These are phyloP conservation scores for Cicer arietinum DNA, from an alignment of 306 rosid genomes.

Conservation along the genomic window DNA sequence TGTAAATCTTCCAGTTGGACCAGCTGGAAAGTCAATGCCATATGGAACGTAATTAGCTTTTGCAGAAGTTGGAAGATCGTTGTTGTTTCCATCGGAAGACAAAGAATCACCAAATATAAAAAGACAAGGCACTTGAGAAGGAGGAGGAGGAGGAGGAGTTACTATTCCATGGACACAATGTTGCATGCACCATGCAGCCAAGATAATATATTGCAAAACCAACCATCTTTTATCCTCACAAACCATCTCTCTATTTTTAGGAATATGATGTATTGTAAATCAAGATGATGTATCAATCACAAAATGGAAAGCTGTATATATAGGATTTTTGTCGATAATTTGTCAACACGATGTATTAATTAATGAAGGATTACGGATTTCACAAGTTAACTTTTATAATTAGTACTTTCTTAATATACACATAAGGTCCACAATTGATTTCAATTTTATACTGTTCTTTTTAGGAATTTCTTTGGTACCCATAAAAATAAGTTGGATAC, in stretches of 20 bases:
- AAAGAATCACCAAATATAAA: conserved; percentile 71
- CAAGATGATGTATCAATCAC: not conserved
- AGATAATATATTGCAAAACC: conserved; percentile 17
- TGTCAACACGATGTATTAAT: not conserved
- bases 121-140: conserved; percentile 47
- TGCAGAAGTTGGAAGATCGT: conserved; percentile 30
- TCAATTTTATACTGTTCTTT: too few relatives aligned
- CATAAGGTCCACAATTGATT: too few relatives aligned
- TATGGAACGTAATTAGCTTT: conserved; percentile 58
- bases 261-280: not conserved
- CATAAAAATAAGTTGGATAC: too few relatives aligned
- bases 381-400: not conserved
- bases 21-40: conserved; percentile 56
- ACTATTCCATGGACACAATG: conserved; percentile 18
- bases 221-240: conserved; percentile 3
- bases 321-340: not conserved
- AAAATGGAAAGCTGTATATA: not conserved
- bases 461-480: too few relatives aligned
- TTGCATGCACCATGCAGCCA: not conserved
- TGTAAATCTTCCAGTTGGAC: conserved; percentile 62
- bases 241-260: not conserved
- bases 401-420: too few relatives aligned
- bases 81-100: conserved; percentile 67
- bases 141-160: too few relatives aligned
- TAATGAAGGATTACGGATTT: not conserved